Evolutionary conservation across 768 basidiomycete species (phyloP), one percentile per base, ranked within the genome.

Genomic region (Astraeus odoratus): DNA sequence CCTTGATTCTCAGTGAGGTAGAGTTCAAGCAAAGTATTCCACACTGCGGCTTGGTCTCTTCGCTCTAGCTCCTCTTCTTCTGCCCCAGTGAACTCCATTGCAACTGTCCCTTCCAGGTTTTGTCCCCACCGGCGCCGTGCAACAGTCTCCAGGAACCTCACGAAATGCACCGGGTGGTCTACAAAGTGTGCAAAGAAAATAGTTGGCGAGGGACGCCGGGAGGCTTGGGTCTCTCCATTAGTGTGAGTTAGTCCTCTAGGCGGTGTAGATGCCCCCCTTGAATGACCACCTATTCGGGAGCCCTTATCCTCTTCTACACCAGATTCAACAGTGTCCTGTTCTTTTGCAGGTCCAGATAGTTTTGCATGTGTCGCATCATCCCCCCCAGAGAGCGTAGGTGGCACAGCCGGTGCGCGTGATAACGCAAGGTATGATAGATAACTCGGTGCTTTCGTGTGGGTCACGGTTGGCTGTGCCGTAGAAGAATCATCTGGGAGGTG

Each of bases 11-110:
- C 61, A 7, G 82, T 77, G 36, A 99, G 75, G 61, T 97, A 97
- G 9, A 99, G 75, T 65, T 99, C 95, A 48, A 98, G 68, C 2
- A 98, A 71, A 8, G 94, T 97, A 65, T 95, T 96, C 94, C 94
- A 97, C 3, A 97, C 82, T 0, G 92, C 84, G 8, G 76, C 72
- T 56, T 91, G 90, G 57, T 94, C 89, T 8, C 63, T 61, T 54
- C 69, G 72, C 49, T 86, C 86, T 0, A 63, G 58, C 23, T 69
- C 67, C 40, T 76, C 75, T 31, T 78, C 77, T 2, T 68, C 47
- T 40, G 54, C 48, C 9, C 50, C 43, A 19, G 55, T 52, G 1
- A 51, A 39, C 10, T 58, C 58, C 2, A 31, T 33, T n/a, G 27
- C 29, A 36, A 45, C 51, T 1, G 35, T 25, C 3, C 59, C 69